Percentiles rank a stretch among this genome's conserved stretches.
These are phyloP conservation scores for Glonium stellatum DNA, from an alignment of 495 filamentous ascomycete genomes.

Conservation along the genomic window DNA sequence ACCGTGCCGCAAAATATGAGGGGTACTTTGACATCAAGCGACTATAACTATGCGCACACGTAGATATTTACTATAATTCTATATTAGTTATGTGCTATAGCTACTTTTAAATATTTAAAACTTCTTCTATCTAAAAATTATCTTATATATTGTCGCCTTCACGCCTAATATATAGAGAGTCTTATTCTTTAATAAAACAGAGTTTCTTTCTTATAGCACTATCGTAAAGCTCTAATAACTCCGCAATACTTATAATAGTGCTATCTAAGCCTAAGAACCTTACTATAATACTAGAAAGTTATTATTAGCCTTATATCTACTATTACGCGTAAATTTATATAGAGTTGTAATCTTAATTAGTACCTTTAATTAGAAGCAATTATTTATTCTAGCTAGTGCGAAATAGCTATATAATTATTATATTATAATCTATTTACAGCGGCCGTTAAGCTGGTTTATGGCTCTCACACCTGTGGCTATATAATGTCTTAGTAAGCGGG, in stretches of 20 bases:
- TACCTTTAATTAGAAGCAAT: neutral
- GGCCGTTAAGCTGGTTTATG: neutral
- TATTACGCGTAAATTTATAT: neutral
- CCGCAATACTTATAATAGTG: slow-evolving; percentile 7
- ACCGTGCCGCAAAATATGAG: neutral
- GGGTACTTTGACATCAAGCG: too few species aligned
- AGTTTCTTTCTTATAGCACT: slow-evolving; percentile 10
- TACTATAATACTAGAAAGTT: neutral
- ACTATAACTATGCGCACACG: slow-evolving; percentile 9
- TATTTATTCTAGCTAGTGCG: too few species aligned
- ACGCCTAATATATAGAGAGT: slow-evolving; percentile 12
- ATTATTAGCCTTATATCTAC: neutral
- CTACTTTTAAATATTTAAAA: slow-evolving; percentile 13
- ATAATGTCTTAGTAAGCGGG: neutral
- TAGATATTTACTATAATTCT: slow-evolving; percentile 14
- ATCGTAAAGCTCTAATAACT: slow-evolving; percentile 1
- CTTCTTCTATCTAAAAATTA: slow-evolving; percentile 18
- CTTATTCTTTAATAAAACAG: slow-evolving; percentile 9
- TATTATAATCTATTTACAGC: neutral
- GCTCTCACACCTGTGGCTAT: neutral
- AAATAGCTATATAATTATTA: neutral
- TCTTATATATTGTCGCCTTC: slow-evolving; percentile 15
- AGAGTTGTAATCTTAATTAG: neutral
- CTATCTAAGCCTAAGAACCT: slow-evolving; percentile 12
- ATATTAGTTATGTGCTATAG: slow-evolving; percentile 18